Base-by-base conservation (phyloP, 768 basidiomycete species). In the Boletellus ananas region DNA sequence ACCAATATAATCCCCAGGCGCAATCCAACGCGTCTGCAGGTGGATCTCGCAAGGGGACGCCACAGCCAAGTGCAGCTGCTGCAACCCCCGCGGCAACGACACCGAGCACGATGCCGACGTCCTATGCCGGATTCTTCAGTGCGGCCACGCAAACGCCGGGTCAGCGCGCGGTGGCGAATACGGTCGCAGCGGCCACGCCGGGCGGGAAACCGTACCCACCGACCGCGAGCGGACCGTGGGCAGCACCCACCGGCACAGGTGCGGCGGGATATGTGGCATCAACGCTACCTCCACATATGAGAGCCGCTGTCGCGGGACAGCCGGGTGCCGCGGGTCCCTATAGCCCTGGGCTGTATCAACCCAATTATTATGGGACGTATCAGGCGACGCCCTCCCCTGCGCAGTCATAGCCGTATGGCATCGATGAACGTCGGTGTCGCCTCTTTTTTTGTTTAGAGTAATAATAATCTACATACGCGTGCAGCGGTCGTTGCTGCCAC, bases 161-260 rank as follows among this genome's bases (percentile, higher is more conserved):
- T 23, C 73, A 78, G 47, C 76, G 79, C 5, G 79, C 77, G 3
- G 79, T 81, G 6, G 79, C 79, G 10, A 82, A 81, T 41, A 81
- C 80, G 1, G 78, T 79, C 21, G 56, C 76, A 20, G 56, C 61
- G 36, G 48, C 61, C 20, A 58, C 54, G 37, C 47, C 64, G 0
- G 55, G 50, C 8, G 62, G 49, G 37, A 72, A 73, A 37, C 43
- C 69, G n/a, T 69, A 66, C 49, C 60, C 66, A 17, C 62, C 68
- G 12, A n/a, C 52, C 1, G 49, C 60, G 2, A 58, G 56, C 18
- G 63, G 53, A 20, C 36, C 58, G 2, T 66, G 64, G 60, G 36
- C 72, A 3, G 54, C 58, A 17, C 56, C 73, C 8, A 50, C 60
- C 12, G 64, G 57, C 18, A 12, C 64, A 1, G 51, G 43, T 31